Conservation (phyloP, 2,329 filamentous ascomycete species). For the Ilyonectria sp. region DNA sequence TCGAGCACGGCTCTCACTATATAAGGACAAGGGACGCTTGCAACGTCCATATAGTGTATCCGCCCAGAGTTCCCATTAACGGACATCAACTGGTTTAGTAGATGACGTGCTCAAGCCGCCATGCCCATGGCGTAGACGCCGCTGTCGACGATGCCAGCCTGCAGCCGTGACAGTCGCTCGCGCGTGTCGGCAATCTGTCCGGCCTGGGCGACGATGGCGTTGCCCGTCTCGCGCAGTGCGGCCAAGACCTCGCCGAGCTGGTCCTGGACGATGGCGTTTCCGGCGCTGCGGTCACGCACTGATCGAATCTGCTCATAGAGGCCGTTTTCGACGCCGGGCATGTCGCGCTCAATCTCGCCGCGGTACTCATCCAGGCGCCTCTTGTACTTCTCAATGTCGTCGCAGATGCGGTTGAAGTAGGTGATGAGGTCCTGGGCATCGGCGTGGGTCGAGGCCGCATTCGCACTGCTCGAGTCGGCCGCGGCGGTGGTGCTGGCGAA, state of each 20-base stretch:
- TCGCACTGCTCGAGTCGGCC: slow-evolving; percentile 47
- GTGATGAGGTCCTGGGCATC: slow-evolving; percentile 61
- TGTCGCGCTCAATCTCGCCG: slow-evolving; percentile 63
- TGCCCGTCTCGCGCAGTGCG: slow-evolving; percentile 58
- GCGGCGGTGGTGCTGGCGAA: slow-evolving; percentile 55
- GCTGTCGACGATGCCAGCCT: slow-evolving; percentile 58
- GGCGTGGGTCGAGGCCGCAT: slow-evolving; percentile 55
- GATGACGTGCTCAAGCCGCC: slow-evolving; percentile 39
- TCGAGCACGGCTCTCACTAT: slow-evolving; percentile 15
- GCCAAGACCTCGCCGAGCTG: slow-evolving; percentile 57
- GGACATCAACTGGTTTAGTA: background rate
- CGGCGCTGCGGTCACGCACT: slow-evolving; percentile 53
- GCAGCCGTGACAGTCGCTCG: slow-evolving; percentile 58
- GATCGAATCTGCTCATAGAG: slow-evolving; percentile 60
- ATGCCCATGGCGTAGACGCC: slow-evolving; percentile 54
- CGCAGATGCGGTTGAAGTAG: slow-evolving; percentile 62
- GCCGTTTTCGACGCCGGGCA: slow-evolving; percentile 64
- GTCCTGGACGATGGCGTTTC: slow-evolving; percentile 52
- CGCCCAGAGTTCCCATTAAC: slow-evolving; percentile 19
- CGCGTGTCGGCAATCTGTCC: slow-evolving; percentile 61
- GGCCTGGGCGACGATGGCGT: slow-evolving; percentile 58
- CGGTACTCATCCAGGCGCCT: slow-evolving; percentile 61
- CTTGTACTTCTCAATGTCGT: slow-evolving; percentile 61
- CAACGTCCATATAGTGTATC: slow-evolving; percentile 34
- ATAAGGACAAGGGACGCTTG: slow-evolving; percentile 30